phyloP scores from a whole-genome alignment of 148 eudicot genomes.

The Chenopodium berlandieri region DNA sequence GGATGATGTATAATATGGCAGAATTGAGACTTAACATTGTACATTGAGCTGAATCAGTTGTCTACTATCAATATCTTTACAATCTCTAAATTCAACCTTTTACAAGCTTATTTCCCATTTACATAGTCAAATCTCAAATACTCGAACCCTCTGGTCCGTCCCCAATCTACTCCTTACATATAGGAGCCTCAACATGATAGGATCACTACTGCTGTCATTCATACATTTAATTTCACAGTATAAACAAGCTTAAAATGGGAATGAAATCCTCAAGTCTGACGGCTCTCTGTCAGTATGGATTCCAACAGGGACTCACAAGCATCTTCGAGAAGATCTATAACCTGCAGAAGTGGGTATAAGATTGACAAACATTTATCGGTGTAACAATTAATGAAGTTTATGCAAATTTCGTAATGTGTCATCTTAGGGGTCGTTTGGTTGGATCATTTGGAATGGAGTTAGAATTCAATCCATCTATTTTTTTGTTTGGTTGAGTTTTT shows the following conservation, averaged over 20 bases:
- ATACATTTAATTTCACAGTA: neutral
- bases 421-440: too few species aligned
- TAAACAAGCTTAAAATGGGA: neutral
- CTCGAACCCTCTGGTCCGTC: too few species aligned
- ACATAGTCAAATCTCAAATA: neutral
- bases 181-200: too few species aligned
- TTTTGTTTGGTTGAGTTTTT: too few species aligned
- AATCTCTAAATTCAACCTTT: neutral
- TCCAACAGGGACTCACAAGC: conserved; percentile 86
- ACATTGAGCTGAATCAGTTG: neutral
- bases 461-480: too few species aligned
- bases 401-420: neutral
- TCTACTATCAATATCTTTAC: neutral
- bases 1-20: neutral
- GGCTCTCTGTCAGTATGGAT: conserved; percentile 51
- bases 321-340: conserved; percentile 86
- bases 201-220: too few species aligned
- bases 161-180: too few species aligned
- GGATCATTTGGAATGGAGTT: too few species aligned
- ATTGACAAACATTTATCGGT: neutral
- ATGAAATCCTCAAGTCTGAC: conserved; percentile 4
- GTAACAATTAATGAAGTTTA: neutral
- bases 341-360: conserved; percentile 38
- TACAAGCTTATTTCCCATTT: neutral
- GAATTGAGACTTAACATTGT: neutral